Conservation (phyloP, 2,329 filamentous ascomycete genomes). For the Sporothrix dimorphospora region DNA sequence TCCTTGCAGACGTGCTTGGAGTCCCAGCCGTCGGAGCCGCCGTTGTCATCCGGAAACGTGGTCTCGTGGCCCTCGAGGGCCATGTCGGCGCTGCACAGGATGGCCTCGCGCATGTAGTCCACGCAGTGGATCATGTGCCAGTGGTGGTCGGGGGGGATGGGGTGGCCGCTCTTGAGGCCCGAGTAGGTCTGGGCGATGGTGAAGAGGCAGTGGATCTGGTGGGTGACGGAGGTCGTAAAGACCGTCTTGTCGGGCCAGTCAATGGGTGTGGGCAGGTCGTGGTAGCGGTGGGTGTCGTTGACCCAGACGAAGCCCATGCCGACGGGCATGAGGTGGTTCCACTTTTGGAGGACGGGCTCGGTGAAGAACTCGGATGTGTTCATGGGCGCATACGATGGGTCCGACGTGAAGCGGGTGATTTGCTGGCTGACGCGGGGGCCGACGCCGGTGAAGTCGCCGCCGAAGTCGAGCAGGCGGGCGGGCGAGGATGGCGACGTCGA, state of each 20-base stretch:
- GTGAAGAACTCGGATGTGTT: constrained; percentile 46
- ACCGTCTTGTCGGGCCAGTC: constrained; percentile 44
- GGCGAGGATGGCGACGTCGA: constrained; percentile 26
- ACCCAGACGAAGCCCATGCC: constrained; percentile 46
- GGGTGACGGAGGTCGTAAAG: constrained; percentile 45
- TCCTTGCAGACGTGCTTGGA: constrained; percentile 52
- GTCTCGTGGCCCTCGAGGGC: constrained; percentile 52
- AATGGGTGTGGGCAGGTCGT: constrained; percentile 43
- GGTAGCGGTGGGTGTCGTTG: constrained; percentile 43
- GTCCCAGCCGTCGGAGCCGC: constrained; percentile 52
- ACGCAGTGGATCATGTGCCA: constrained; percentile 56
- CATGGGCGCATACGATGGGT: constrained; percentile 43
- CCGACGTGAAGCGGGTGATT: constrained; percentile 42
- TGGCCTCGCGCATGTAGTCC: constrained; percentile 52
- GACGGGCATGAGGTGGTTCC: constrained; percentile 45
- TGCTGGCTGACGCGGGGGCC: constrained; percentile 42
- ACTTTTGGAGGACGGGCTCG: constrained; percentile 41
- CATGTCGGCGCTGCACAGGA: constrained; percentile 52
- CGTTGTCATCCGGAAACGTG: constrained; percentile 52
- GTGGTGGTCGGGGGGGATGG: constrained; percentile 49
- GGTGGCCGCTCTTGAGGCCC: constrained; percentile 45
- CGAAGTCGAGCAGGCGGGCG: constrained; percentile 41
- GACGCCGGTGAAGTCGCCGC: constrained; percentile 44
- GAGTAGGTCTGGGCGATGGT: constrained; percentile 51
- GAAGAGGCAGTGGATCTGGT: constrained; percentile 46